Evolutionary conservation across 768 basidiomycete genomes (phyloP).

Genomic region (Agrocybe praecox): DNA sequence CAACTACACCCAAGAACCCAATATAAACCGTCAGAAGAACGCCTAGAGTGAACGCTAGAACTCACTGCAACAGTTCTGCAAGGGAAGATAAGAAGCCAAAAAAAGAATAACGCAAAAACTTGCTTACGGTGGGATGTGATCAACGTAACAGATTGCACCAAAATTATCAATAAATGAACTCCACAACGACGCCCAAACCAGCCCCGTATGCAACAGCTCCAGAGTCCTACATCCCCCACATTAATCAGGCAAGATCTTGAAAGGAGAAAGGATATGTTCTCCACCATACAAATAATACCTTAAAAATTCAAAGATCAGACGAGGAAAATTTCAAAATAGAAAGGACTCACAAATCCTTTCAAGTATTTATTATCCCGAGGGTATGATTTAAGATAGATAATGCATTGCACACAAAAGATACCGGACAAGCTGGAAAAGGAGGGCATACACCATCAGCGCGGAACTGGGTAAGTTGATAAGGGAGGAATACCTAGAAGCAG

Average conservation of each 20-base stretch:
- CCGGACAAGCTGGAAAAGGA: conserved; percentile 28
- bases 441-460: neutral
- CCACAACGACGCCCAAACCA: conserved; percentile 41
- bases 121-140: conserved; percentile 38
- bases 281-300: conserved; percentile 16
- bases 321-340: neutral
- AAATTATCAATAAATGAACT: conserved; percentile 35
- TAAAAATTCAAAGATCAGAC: conserved; percentile 6
- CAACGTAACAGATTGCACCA: conserved; percentile 24
- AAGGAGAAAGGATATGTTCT: neutral
- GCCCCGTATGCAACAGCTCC: conserved; percentile 36
- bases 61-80: conserved; percentile 21
- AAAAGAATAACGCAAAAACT: neutral
- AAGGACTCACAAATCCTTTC: conserved; percentile 27
- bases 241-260: neutral
- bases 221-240: conserved; percentile 28
- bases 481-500: conserved; percentile 33
- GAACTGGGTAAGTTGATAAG: neutral
- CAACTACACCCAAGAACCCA: conserved; percentile 8
- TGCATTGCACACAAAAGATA: conserved; percentile 29
- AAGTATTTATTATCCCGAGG: conserved; percentile 25
- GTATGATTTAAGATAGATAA: conserved; percentile 36
- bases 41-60: neutral
- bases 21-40: neutral
- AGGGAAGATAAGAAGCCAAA: neutral